Percentiles rank a stretch among this genome's conserved stretches.
Conservation (phyloP, 2,329 filamentous ascomycete genomes). For the Botrytis medusae region DNA sequence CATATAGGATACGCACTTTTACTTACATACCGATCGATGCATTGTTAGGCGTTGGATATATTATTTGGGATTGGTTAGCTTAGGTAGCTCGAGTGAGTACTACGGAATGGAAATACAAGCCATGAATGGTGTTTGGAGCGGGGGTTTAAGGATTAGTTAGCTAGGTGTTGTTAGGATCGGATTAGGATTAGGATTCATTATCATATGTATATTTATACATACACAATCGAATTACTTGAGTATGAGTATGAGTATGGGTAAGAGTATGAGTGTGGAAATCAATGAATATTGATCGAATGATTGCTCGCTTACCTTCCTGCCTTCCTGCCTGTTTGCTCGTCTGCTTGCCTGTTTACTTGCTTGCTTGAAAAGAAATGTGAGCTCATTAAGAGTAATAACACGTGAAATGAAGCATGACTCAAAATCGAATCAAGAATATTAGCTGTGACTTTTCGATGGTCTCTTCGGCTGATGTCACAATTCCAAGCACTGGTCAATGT, state of each 20-base stretch:
- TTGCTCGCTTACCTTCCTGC: background rate
- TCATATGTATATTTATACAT: background rate
- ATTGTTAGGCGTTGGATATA: conserved; percentile 13
- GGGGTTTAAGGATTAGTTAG: background rate
- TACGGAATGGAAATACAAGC: background rate
- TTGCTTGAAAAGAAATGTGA: background rate
- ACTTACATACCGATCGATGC: background rate
- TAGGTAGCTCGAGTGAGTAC: background rate
- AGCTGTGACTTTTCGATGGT: background rate
- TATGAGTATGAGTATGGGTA: background rate
- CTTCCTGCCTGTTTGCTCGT: background rate
- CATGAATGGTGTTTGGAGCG: conserved; percentile 22
- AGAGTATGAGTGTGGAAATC: background rate
- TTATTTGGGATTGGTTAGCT: background rate
- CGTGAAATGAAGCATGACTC: background rate
- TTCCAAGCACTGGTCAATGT: background rate
- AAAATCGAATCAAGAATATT: background rate
- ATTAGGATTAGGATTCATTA: background rate
- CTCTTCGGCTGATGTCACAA: background rate
- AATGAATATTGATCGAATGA: background rate
- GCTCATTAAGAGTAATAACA: background rate
- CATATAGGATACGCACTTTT: background rate
- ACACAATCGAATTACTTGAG: background rate
- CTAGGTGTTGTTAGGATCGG: background rate
- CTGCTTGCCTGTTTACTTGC: background rate